Conservation (phyloP, 2,329 filamentous ascomycete species). For the Monosporascus sp. region DNA sequence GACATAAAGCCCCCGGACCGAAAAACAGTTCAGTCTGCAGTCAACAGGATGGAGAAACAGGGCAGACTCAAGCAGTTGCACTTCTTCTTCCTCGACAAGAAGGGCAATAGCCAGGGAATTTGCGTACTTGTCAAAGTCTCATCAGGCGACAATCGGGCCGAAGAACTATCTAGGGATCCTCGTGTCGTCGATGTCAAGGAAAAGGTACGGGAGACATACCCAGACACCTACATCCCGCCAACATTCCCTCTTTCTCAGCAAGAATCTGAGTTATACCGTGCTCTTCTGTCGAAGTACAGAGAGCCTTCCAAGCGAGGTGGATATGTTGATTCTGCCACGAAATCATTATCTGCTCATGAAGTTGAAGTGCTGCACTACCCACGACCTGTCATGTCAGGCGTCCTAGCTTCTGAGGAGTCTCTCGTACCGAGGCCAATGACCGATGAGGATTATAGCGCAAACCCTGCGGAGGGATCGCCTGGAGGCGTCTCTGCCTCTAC, state of each 20-base stretch:
- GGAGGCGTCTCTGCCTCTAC: neutral
- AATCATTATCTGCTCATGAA: slow-evolving; percentile 20
- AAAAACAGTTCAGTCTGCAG: slow-evolving; percentile 18
- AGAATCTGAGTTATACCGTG: slow-evolving; percentile 28
- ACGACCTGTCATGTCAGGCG: slow-evolving; percentile 24
- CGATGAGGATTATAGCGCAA: slow-evolving; percentile 11
- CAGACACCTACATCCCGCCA: slow-evolving; percentile 36
- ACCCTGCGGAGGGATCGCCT: slow-evolving; percentile 12
- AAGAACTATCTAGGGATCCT: slow-evolving; percentile 34
- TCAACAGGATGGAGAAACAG: slow-evolving; percentile 24
- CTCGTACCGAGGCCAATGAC: neutral
- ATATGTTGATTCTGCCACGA: neutral
- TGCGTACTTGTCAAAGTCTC: slow-evolving; percentile 17
- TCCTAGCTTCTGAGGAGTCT: slow-evolving; percentile 9
- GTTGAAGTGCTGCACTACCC: slow-evolving; percentile 23
- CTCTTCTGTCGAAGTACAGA: slow-evolving; percentile 19
- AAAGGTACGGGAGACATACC: slow-evolving; percentile 42
- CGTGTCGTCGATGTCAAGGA: slow-evolving; percentile 39
- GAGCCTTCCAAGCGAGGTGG: slow-evolving; percentile 2
- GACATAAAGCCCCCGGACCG: slow-evolving; percentile 33
- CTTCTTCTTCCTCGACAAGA: slow-evolving; percentile 23
- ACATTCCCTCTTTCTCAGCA: slow-evolving; percentile 31
- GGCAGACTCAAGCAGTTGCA: slow-evolving; percentile 17
- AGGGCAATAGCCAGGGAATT: slow-evolving; percentile 19
- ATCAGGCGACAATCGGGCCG: neutral